phyloP scores from a whole-genome alignment of 805 yeast genomes.

The Wickerhamomyces ciferrii region DNA sequence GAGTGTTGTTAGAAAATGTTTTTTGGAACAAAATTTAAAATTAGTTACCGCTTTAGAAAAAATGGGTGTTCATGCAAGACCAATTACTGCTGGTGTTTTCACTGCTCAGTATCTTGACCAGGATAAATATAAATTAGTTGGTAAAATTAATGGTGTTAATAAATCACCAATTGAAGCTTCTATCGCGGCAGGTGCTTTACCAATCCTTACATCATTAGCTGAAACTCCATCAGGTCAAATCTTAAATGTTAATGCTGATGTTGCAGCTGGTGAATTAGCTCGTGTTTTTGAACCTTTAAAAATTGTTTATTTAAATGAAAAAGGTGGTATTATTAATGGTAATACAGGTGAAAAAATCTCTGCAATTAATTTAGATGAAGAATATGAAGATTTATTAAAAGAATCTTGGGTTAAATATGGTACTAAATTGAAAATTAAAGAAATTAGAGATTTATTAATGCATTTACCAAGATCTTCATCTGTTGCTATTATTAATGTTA shows the following conservation, averaged over 20 bases:
- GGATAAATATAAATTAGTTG: conserved; percentile 89
- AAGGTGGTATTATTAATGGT: conserved; percentile 96
- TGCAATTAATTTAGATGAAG: conserved; percentile 91
- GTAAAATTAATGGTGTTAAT: conserved; percentile 80
- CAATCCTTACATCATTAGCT: conserved; percentile 93
- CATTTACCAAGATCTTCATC: conserved; percentile 95
- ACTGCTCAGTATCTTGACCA: conserved; percentile 88
- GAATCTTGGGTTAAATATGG: conserved; percentile 99
- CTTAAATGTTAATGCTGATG: conserved; percentile 96
- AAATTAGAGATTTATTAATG: conserved; percentile 89
- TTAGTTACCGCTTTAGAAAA: conserved; percentile 93
- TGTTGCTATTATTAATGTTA: conserved; percentile 94
- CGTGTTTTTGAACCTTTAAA: conserved; percentile 95
- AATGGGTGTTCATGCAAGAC: conserved; percentile 97
- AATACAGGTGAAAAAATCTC: conserved; percentile 86
- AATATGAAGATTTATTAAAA: conserved; percentile 83
- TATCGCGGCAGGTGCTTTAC: conserved; percentile 93
- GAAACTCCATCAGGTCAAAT: conserved; percentile 97
- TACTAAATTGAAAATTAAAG: conserved; percentile 93
- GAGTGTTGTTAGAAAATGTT: conserved; percentile 94
- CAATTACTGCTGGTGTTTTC: conserved; percentile 97
- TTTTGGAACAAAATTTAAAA: conserved; percentile 90
- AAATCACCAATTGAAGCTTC: conserved; percentile 90
- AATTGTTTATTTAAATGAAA: conserved; percentile 93
- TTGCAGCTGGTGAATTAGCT: conserved; percentile 97